These are phyloP conservation scores for Aspergillus sp. DNA, from an alignment of 2,329 filamentous ascomycete genomes.

Conservation along the genomic window DNA sequence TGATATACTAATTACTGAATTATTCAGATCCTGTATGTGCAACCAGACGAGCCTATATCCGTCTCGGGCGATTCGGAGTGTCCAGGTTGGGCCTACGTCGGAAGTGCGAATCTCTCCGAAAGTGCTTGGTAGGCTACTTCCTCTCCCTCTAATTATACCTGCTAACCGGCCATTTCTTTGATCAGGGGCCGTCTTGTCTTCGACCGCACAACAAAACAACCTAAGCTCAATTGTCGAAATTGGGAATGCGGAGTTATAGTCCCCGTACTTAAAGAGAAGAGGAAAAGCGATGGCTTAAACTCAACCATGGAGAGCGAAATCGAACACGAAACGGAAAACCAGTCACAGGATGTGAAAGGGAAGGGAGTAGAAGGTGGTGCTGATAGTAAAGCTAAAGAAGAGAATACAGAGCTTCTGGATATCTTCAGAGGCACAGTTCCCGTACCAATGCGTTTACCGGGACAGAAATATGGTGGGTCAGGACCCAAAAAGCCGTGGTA, in stretches of 20 bases:
- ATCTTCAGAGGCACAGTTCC: slow-evolving; percentile 43
- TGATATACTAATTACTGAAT: neutral
- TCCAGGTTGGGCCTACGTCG: slow-evolving; percentile 77
- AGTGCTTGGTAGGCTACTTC: slow-evolving; percentile 73
- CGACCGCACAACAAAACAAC: slow-evolving; percentile 64
- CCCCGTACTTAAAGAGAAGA: slow-evolving; percentile 47
- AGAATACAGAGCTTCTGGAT: slow-evolving; percentile 16
- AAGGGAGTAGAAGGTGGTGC: neutral
- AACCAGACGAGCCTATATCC: slow-evolving; percentile 27
- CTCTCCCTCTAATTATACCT: neutral
- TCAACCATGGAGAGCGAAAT: neutral
- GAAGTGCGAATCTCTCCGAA: slow-evolving; percentile 89
- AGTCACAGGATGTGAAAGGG: slow-evolving; percentile 27
- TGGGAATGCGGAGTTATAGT: slow-evolving; percentile 94
- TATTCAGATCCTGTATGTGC: slow-evolving; percentile 34
- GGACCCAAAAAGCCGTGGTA: slow-evolving; percentile 24
- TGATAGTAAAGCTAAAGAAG: neutral
- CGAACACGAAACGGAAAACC: neutral
- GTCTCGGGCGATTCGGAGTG: slow-evolving; percentile 26
- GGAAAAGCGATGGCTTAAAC: neutral
- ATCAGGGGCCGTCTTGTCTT: slow-evolving; percentile 73
- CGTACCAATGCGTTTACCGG: slow-evolving; percentile 46
- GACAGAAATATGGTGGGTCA: slow-evolving; percentile 17
- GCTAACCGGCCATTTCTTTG: neutral
- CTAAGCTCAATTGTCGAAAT: slow-evolving; percentile 81